These are phyloP conservation scores for Mariannaea sp. DNA, from an alignment of 2,329 filamentous ascomycete species.

Conservation along the genomic window DNA sequence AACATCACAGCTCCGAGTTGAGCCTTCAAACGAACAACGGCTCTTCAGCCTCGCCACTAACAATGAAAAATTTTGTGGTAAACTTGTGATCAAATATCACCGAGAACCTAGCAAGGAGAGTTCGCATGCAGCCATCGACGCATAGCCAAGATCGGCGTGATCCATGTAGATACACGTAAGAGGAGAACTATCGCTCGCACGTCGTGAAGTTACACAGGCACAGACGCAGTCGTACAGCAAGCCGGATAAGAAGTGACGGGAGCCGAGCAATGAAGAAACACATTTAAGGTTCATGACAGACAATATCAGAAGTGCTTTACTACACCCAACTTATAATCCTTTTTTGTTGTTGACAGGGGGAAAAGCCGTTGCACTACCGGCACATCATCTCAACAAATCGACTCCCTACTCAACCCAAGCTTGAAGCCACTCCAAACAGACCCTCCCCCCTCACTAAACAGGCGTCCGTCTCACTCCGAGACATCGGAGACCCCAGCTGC, in stretches of 20 bases:
- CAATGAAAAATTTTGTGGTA: not conserved
- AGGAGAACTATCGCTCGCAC: not conserved
- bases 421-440: too few species aligned
- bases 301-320: too few species aligned
- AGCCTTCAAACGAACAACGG: slow-evolving; percentile 17
- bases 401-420: slow-evolving; percentile 1
- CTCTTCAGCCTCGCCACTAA: slow-evolving; percentile 32
- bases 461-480: slow-evolving; percentile 15
- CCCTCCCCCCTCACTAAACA: too few species aligned
- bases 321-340: too few species aligned
- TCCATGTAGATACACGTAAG: not conserved
- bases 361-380: not conserved
- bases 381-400: too few species aligned
- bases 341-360: too few species aligned
- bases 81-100: too few species aligned
- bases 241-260: not conserved
- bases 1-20: slow-evolving; percentile 12
- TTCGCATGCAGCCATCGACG: slow-evolving; percentile 1
- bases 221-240: slow-evolving; percentile 8
- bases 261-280: not conserved
- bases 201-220: slow-evolving; percentile 1
- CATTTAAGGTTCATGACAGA: not conserved
- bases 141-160: not conserved
- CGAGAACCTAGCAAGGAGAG: not conserved
- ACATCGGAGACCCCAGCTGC: slow-evolving; percentile 23